Conservation (phyloP, 306 rosid species). For the Cicer arietinum region DNA sequence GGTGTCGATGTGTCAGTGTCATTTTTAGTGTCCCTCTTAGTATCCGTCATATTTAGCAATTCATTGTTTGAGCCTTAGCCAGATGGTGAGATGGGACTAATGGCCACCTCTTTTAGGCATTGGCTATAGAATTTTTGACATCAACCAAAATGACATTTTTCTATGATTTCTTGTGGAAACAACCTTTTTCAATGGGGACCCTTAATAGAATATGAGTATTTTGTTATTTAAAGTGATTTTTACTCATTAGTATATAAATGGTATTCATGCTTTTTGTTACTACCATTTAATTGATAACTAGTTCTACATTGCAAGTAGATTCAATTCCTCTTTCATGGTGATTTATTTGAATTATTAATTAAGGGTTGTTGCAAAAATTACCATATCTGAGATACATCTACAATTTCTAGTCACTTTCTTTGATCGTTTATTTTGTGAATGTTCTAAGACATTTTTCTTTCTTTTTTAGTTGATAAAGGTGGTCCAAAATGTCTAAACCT, state of each 20-base stretch:
- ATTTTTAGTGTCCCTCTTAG: no score
- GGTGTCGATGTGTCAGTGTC: no score
- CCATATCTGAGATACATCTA: neutral
- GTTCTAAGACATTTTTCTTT: neutral
- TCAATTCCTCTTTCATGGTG: constrained; percentile 23
- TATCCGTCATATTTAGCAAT: neutral
- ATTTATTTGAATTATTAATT: constrained; percentile 30
- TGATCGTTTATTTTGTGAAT: neutral
- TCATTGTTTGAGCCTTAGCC: constrained; percentile 3
- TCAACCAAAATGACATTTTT: neutral
- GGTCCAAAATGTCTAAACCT: constrained; percentile 56
- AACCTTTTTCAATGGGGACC: neutral
- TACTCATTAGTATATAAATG: neutral
- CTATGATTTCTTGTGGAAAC: constrained; percentile 1
- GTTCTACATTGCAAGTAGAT: constrained; percentile 6
- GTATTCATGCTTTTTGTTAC: constrained; percentile 7
- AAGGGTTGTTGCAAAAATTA: constrained; percentile 17
- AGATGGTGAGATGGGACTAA: neutral
- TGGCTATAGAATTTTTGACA: neutral
- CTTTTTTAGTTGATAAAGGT: constrained; percentile 49
- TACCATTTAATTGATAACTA: constrained; percentile 9
- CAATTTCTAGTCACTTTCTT: constrained; percentile 13
- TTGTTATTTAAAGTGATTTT: constrained; percentile 7
- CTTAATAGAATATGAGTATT: neutral
- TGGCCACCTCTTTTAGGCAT: neutral